A percentile compares a stretch with the other conserved stretches of the same genome.
Conservation (phyloP, 805 yeast genomes). For the Wickerhamiella brachini region DNA sequence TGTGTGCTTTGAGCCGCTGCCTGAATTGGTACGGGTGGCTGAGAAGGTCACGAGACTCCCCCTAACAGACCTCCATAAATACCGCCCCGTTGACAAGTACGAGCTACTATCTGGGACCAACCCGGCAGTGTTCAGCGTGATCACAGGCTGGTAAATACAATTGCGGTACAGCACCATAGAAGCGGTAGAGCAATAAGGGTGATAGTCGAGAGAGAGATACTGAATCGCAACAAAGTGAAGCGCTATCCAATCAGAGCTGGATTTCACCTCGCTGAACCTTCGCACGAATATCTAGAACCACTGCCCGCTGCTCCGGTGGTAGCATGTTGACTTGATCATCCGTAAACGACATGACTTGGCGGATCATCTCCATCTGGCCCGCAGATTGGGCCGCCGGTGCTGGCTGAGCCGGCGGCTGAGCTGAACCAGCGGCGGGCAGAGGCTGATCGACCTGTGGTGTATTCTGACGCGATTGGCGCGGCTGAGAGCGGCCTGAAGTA, state of each 20-base stretch:
- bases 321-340: constrained; percentile 37
- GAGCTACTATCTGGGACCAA: not conserved
- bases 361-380: constrained; percentile 33
- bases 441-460: not conserved
- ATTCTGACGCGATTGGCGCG: not conserved
- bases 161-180: too few relatives aligned
- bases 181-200: too few relatives aligned
- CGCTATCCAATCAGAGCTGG: constrained; percentile 1
- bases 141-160: not conserved
- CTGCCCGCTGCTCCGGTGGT: constrained; percentile 38
- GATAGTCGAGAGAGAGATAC: too few relatives aligned
- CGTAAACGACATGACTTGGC: constrained; percentile 38
- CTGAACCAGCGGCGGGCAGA: constrained; percentile 3
- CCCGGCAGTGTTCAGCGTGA: not conserved
- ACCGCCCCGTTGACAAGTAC: not conserved
- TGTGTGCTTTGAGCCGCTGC: constrained; percentile 14
- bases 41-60: not conserved
- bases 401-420: constrained; percentile 12
- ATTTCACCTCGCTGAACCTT: constrained; percentile 19
- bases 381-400: constrained; percentile 10
- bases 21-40: constrained; percentile 1
- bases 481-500: not conserved
- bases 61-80: not conserved
- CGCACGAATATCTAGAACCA: constrained; percentile 19
- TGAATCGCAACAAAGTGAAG: too few relatives aligned